Evolutionary conservation across 2,329 filamentous ascomycete species (phyloP).

Genomic region (Alternaria gaisen): DNA sequence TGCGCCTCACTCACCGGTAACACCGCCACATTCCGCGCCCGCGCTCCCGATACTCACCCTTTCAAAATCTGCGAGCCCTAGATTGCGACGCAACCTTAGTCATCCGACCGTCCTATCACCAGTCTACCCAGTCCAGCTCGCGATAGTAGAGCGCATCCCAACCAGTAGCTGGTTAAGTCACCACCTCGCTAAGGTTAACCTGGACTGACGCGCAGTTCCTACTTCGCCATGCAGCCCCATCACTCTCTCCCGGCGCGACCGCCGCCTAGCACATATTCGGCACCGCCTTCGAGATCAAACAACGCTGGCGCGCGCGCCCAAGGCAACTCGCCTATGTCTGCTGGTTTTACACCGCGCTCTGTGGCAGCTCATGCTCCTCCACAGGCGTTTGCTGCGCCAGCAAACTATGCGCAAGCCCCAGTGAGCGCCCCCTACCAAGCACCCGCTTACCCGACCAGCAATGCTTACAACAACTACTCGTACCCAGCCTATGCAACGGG

Average conservation of each 20-base stretch:
- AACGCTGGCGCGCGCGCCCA: slow-evolving; percentile 39
- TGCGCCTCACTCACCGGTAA: slow-evolving; percentile 11
- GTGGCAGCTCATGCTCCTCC: slow-evolving; percentile 53
- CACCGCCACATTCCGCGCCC: slow-evolving; percentile 5
- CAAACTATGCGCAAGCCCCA: slow-evolving; percentile 50
- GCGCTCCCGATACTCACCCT: not conserved
- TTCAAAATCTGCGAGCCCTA: slow-evolving; percentile 2
- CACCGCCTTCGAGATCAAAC: slow-evolving; percentile 66
- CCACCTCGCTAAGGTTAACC: slow-evolving; percentile 26
- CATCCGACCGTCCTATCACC: slow-evolving; percentile 10
- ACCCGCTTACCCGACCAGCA: slow-evolving; percentile 52
- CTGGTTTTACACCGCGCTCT: slow-evolving; percentile 67
- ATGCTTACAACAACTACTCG: slow-evolving; percentile 69
- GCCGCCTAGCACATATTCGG: slow-evolving; percentile 67
- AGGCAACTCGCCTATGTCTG: slow-evolving; percentile 53
- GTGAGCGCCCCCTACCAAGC: slow-evolving; percentile 54
- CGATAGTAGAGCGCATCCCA: slow-evolving; percentile 14
- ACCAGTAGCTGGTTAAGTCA: slow-evolving; percentile 35
- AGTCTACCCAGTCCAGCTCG: slow-evolving; percentile 4
- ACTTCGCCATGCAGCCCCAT: slow-evolving; percentile 50
- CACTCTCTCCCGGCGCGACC: slow-evolving; percentile 80
- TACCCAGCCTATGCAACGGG: slow-evolving; percentile 71
- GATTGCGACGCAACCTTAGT: slow-evolving; percentile 5
- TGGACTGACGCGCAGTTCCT: slow-evolving; percentile 24
- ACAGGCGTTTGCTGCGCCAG: slow-evolving; percentile 50